These are phyloP conservation scores for Podospora anserina DNA, from an alignment of 495 filamentous ascomycete genomes.

Conservation along the genomic window DNA sequence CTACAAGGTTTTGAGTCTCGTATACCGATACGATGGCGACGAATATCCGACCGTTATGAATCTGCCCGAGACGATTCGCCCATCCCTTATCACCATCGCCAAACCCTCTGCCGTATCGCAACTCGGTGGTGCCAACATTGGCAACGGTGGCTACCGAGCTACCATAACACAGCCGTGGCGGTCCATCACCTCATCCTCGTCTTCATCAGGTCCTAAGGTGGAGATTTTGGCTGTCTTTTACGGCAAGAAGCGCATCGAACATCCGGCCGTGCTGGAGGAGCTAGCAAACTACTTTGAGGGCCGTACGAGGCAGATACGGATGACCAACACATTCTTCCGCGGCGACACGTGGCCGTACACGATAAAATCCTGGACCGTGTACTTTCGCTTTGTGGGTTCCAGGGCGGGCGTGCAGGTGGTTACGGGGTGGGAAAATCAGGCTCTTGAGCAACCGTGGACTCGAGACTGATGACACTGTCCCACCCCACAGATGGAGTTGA, in stretches of 20 bases:
- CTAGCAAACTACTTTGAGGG: conserved; percentile 26
- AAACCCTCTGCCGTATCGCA: conserved; percentile 7
- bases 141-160: neutral
- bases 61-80: conserved; percentile 8
- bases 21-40: conserved; percentile 26
- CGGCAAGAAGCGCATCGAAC: conserved; percentile 24
- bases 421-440: conserved; percentile 31
- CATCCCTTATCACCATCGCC: conserved; percentile 1
- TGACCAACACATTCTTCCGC: conserved; percentile 29
- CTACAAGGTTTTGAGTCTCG: conserved; percentile 23
- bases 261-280: conserved; percentile 23
- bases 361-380: conserved; percentile 29
- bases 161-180: conserved; percentile 16
- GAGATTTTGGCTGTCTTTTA: conserved; percentile 29
- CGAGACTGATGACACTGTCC: conserved; percentile 6
- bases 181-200: neutral
- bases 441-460: conserved; percentile 30
- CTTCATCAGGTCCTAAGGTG: conserved; percentile 15
- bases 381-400: conserved; percentile 26
- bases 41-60: conserved; percentile 10
- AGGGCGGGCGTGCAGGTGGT: conserved; percentile 25
- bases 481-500: neutral
- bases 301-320: conserved; percentile 25
- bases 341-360: conserved; percentile 25
- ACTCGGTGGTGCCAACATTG: neutral